These are phyloP conservation scores for Trametes polyzona DNA, from an alignment of 1,284 basidiomycete genomes.

Conservation along the genomic window DNA sequence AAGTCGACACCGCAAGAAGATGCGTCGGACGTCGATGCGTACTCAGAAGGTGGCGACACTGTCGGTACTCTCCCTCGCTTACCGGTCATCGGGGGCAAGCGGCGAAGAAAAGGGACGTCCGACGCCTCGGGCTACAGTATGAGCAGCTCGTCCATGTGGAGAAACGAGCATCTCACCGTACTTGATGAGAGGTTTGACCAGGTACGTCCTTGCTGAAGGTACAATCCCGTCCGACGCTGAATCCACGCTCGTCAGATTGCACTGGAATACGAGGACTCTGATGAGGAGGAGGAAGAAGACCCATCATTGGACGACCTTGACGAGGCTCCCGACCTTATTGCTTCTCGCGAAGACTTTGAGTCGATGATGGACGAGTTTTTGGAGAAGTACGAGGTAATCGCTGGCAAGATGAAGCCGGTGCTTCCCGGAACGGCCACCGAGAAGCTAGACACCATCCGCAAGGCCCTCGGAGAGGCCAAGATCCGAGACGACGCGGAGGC, in stretches of 20 bases:
- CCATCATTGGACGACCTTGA: constrained; percentile 58
- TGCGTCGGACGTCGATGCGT: constrained; percentile 50
- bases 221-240: neutral
- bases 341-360: constrained; percentile 87
- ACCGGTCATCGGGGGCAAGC: constrained; percentile 76
- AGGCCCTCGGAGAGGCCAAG: constrained; percentile 75
- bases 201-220: constrained; percentile 47
- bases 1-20: constrained; percentile 38
- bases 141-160: constrained; percentile 95
- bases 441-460: constrained; percentile 80
- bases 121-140: constrained; percentile 94
- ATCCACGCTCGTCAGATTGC: constrained; percentile 54
- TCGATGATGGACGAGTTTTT: constrained; percentile 94
- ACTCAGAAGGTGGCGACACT: constrained; percentile 84
- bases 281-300: constrained; percentile 56
- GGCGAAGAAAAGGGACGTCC: constrained; percentile 74
- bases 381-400: constrained; percentile 90
- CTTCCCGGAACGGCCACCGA: constrained; percentile 72
- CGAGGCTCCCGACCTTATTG: constrained; percentile 75
- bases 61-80: constrained; percentile 71
- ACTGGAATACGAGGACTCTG: constrained; percentile 75
- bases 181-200: constrained; percentile 95
- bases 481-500: constrained; percentile 42
- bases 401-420: constrained; percentile 82
- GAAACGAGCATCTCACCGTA: constrained; percentile 86